Evolutionary conservation across 441 rosid genomes (phyloP).

Genomic region (Pelargonium myrrhifolium): DNA sequence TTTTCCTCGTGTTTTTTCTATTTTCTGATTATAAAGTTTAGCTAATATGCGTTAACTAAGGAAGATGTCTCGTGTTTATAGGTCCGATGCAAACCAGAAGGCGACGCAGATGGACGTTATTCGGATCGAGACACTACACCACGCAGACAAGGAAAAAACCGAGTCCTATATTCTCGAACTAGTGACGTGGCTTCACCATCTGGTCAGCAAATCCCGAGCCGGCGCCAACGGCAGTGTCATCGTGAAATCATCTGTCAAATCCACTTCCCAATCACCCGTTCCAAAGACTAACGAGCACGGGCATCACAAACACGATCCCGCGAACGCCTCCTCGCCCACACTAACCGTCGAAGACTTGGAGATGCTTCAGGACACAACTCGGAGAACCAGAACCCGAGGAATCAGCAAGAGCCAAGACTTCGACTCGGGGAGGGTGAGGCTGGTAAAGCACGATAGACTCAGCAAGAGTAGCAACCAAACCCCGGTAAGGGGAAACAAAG

Average conservation of each 20-base stretch:
- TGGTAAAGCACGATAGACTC: constrained; percentile 39
- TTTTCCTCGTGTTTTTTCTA: neutral
- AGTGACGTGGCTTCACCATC: constrained; percentile 52
- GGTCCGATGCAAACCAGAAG: constrained; percentile 46
- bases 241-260: constrained; percentile 17
- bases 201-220: constrained; percentile 40
- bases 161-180: constrained; percentile 59
- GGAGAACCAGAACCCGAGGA: constrained; percentile 25
- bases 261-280: too few relatives aligned
- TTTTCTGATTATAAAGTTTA: too few relatives aligned
- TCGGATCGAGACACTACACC: constrained; percentile 59
- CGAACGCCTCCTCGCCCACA: constrained; percentile 15
- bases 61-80: constrained; percentile 17
- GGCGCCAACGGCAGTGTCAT: constrained; percentile 23
- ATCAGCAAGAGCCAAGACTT: constrained; percentile 57
- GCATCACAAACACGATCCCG: constrained; percentile 8
- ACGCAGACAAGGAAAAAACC: constrained; percentile 54
- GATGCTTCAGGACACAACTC: constrained; percentile 29
- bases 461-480: constrained; percentile 45
- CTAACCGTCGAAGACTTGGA: constrained; percentile 39
- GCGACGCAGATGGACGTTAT: constrained; percentile 36
- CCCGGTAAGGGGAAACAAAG: constrained; percentile 30
- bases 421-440: constrained; percentile 29
- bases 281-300: too few relatives aligned
- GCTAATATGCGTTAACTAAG: neutral